Evolutionary conservation across 352 stramenopile species (phyloP), one percentile per base, ranked within the genome.

Genomic region (Chrysophaeum taylorii): DNA sequence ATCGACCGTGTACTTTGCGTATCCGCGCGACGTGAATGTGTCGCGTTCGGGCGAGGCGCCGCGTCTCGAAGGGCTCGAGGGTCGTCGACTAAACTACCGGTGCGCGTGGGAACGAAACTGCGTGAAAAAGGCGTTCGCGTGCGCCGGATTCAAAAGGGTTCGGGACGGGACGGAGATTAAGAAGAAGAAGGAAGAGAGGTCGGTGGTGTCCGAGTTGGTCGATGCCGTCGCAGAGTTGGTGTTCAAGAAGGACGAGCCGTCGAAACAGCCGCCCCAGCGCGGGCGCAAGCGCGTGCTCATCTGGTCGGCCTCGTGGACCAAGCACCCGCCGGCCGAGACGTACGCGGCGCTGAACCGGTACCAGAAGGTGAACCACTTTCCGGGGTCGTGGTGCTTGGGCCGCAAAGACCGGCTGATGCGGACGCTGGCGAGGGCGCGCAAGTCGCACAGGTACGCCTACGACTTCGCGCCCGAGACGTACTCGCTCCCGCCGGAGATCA

Each of bases 91-190:
- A 74, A 21, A 2, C 0, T 81, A 0, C 70, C 70, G 39, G 70
- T 89, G 84, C 1, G 87, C 91, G 42, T 95, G 89, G 89, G 89
- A 94, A 67, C 84, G 89, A 36, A 94, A 94, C 73, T 93, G 87
- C 70, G 85, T 95, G n/a, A 94, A 93, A 75, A 92, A 94, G 60
- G 85, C 87, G 0, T 93, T 95, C 60, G 81, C 80, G 12, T 78
- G 79, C 9, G 87, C 87, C 0, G 89, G 89, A 0, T 75, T 95
- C 39, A 72, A 73, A 0, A 84, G 87, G 23, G 57, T 66, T 7
- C 31, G 36, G 2, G 57, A 66, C 35, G 57, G 57, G 12, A 66
- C 57, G 85, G 82, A 15, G 57, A 9, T 66, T 5, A 5, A 9
- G 2, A 36, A 31, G 33, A 78, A 76, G 64, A 72, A 72, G 31